phyloP scores from a whole-genome alignment of 305 asterid genomes.

The Fraxinus dipetala region DNA sequence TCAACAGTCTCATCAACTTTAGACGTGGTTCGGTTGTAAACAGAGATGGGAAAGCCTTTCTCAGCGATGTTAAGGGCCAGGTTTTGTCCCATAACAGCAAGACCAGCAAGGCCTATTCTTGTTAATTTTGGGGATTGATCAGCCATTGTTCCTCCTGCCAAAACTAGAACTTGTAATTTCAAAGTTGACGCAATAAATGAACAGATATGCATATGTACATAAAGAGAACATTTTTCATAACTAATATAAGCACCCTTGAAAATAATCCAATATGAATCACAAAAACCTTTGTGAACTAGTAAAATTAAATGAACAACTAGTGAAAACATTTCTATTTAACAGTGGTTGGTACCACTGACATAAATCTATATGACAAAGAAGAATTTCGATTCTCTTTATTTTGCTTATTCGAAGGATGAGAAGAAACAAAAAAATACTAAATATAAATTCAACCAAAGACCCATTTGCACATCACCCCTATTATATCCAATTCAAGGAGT shows the following conservation, averaged over 20 bases:
- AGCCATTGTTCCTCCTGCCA: slow-evolving; percentile 45
- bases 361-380: neutral
- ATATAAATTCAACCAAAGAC: neutral
- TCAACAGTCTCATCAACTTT: slow-evolving; percentile 60
- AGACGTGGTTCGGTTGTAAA: slow-evolving; percentile 58
- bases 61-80: slow-evolving; percentile 95
- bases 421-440: neutral
- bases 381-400: neutral
- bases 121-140: slow-evolving; percentile 40
- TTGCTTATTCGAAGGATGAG: neutral
- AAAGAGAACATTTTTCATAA: neutral
- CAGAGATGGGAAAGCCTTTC: slow-evolving; percentile 83
- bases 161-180: neutral
- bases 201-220: neutral
- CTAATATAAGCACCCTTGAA: neutral
- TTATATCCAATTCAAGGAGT: neutral
- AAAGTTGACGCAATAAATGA: neutral
- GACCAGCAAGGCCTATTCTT: slow-evolving; percentile 66
- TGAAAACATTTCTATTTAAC: neutral
- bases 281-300: neutral
- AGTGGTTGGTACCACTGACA: neutral
- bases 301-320: neutral
- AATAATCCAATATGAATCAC: neutral
- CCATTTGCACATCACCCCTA: neutral
- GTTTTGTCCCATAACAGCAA: slow-evolving; percentile 66